These are phyloP conservation scores for Linanthus parryae DNA, from an alignment of 148 eudicot species.

Conservation along the genomic window DNA sequence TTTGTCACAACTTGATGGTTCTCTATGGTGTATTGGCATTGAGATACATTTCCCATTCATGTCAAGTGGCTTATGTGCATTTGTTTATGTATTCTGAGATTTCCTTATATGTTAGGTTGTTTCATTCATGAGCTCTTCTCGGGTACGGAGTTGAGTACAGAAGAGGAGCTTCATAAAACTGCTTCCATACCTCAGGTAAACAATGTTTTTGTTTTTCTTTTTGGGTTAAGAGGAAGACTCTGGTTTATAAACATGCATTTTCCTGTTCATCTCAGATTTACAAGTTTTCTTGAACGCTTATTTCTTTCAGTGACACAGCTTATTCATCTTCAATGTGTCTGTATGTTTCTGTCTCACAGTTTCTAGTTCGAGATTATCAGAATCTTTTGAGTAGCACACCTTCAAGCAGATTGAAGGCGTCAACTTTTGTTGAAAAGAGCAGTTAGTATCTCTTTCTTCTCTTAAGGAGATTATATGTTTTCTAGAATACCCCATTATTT, in stretches of 20 bases:
- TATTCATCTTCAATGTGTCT: conserved; percentile 17
- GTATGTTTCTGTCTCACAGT: conserved; percentile 50
- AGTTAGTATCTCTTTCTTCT: no score
- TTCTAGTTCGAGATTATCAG: conserved; percentile 97
- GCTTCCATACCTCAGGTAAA: conserved; percentile 77
- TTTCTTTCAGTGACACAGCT: conserved; percentile 9
- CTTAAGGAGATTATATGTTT: no score
- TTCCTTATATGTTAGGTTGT: conserved; percentile 64
- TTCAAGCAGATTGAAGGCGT: conserved; percentile 86
- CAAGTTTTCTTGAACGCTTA: conserved; percentile 2
- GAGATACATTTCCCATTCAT: no score
- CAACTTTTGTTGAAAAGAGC: conserved; percentile 81
- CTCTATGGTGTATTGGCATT: no score
- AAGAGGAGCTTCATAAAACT: conserved; percentile 86
- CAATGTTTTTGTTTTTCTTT: no score
- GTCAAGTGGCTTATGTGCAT: conserved; percentile 4
- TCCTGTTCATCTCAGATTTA: background rate
- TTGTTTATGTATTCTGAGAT: conserved; percentile 7
- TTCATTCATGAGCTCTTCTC: conserved; percentile 89
- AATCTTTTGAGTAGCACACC: conserved; percentile 88
- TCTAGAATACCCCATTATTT: no score
- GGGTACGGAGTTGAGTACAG: conserved; percentile 55
- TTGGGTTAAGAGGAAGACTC: no score
- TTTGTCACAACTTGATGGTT: no score
- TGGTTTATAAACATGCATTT: no score